Base-by-base conservation (phyloP, 768 basidiomycete genomes). In the Suillus alpinus region DNA sequence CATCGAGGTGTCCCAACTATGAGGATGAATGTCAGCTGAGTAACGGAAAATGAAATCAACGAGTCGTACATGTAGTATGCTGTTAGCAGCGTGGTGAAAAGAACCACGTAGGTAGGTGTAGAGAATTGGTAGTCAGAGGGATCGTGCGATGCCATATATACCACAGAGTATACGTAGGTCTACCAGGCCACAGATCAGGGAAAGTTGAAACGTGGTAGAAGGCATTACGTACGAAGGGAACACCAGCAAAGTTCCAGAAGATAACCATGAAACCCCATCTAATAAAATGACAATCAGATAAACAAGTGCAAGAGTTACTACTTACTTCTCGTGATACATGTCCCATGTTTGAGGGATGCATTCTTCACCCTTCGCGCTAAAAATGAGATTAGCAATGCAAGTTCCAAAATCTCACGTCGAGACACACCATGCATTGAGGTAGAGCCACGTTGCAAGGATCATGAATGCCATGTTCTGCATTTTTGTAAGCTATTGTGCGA, bases 271-370 rank as follows among this genome's bases (percentile, higher is more conserved):
- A 98, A 34, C 95, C 92, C 92, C 92, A 93, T 69, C 84, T 86
- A 52, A 55, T 6, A 39, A 59, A 56, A 55, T 6, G 56, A 34
- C 31, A 60, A 44, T 63, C 13, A 31, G 12, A 14, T 49, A 31
- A 44, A 20, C 14, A 61, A 7, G 26, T 23, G 31, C 57, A 52
- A 34, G 39, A 10, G 32, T 34, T 34, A 46, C 10, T 63, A 59
- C 80, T 63, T 77, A 90, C 83, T 99, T 99, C 71, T 99, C 96
- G 68, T 96, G 93, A 80, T 88, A 97, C 94, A 99, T 99, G 69
- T 98, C 97, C 96, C 97, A 98, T 2, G 94, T 95, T 74, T 96
- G 93, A 6, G 94, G 93, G 63, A 95, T 94, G 68, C 92, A 94
- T 69, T 96, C 94, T 68, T 96, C 95, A 44, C 91, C 95, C 73